Percentiles rank a stretch among this genome's conserved stretches.
phyloP scores from a whole-genome alignment of 768 basidiomycete genomes.

The Cytidiella melzeri region DNA sequence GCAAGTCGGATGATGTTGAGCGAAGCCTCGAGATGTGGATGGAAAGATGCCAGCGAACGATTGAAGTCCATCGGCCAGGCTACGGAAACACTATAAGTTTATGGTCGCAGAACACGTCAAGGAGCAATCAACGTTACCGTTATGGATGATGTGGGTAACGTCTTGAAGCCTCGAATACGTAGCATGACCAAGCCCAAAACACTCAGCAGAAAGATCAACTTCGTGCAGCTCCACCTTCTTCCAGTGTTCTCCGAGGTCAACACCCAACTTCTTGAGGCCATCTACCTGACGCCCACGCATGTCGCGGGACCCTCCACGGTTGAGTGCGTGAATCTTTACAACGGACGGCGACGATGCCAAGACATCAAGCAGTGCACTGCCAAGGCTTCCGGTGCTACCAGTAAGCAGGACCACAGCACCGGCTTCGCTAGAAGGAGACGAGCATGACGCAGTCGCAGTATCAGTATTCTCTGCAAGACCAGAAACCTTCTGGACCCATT shows the following conservation, averaged over 20 bases:
- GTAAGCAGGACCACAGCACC: constrained; percentile 16
- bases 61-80: constrained; percentile 27
- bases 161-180: neutral
- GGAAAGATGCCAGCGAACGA: constrained; percentile 18
- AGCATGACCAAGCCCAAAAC: constrained; percentile 1
- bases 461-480: neutral
- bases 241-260: constrained; percentile 1
- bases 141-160: constrained; percentile 17
- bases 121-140: too few species aligned
- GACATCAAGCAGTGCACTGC: constrained; percentile 14
- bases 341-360: constrained; percentile 12
- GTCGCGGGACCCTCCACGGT: constrained; percentile 3
- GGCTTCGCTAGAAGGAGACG: neutral
- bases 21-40: constrained; percentile 17
- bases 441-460: neutral
- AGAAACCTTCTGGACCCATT: constrained; percentile 3
- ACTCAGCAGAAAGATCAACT: neutral
- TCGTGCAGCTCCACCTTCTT: constrained; percentile 7
- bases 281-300: constrained; percentile 6
- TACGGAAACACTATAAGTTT: neutral
- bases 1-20: constrained; percentile 22
- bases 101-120: neutral
- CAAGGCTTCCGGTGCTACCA: constrained; percentile 21
- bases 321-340: constrained; percentile 18
- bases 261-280: constrained; percentile 4